A percentile compares a stretch with the other conserved stretches of the same genome.
Evolutionary conservation across 177 flowering plant genomes (phyloP).

Genomic region (Telopea speciosissima): DNA sequence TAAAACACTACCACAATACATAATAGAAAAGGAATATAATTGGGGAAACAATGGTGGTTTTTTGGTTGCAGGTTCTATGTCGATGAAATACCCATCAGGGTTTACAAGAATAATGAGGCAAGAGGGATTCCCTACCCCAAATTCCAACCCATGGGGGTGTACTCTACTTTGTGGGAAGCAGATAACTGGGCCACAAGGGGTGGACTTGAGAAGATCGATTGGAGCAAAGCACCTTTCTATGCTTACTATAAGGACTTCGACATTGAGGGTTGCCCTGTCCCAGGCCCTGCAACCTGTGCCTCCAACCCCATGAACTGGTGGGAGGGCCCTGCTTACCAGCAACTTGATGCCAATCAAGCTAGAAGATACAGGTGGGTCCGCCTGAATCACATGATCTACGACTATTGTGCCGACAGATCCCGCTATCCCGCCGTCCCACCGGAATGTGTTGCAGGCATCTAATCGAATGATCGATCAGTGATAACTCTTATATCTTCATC

Average conservation of each 20-base stretch:
- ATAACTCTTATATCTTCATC: no score
- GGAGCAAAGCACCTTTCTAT: constrained; percentile 51
- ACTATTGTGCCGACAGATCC: constrained; percentile 45
- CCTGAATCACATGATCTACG: constrained; percentile 47
- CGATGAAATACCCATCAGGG: constrained; percentile 47
- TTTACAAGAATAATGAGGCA: constrained; percentile 44
- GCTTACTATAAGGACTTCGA: constrained; percentile 52
- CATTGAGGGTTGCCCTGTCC: constrained; percentile 45
- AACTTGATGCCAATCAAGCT: constrained; percentile 26
- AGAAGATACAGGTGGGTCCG: constrained; percentile 44
- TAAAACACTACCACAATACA: no score
- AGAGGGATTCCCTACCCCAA: constrained; percentile 37
- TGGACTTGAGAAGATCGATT: constrained; percentile 47
- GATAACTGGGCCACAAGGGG: constrained; percentile 67
- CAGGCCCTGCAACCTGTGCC: constrained; percentile 38
- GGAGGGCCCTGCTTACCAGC: constrained; percentile 36
- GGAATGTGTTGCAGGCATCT: constrained; percentile 39
- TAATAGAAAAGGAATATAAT: neutral
- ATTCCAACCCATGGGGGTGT: constrained; percentile 44
- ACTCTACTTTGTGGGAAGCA: constrained; percentile 56
- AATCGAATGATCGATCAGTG: no score
- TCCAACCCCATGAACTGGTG: constrained; percentile 41
- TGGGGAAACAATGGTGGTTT: neutral
- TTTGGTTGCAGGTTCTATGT: constrained; percentile 39
- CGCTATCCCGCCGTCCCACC: constrained; percentile 39